Evolutionary conservation across 1,284 basidiomycete species (phyloP), one percentile per base, ranked within the genome.

Genomic region (Microbotryum intermedium): DNA sequence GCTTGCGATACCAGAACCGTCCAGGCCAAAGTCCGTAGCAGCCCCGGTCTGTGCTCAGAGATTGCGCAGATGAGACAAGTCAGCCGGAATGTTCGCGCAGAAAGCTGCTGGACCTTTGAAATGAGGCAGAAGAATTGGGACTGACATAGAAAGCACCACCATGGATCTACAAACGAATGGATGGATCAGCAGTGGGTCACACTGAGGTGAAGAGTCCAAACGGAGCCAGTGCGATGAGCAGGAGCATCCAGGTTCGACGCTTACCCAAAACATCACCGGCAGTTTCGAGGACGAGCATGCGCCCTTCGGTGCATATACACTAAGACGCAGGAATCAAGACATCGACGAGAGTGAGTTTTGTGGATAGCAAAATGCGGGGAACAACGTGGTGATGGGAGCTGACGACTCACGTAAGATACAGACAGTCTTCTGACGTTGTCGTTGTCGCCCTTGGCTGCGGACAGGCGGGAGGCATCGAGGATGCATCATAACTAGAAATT

Each of bases 1-100:
- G 6, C 78, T 71, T 1, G 90, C 89, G 10, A 93, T 80, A 3
- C 78, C 79, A 1, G 86, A 84, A 0, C 88, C 90, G 73, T 93
- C 87, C 4, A 94, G 76, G 13, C 86, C 88, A 16, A 86, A 79
- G 18, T 77, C 82, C 4, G 82, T 83, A 0, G 86, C 84, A 18
- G 84, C 84, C 9, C 91, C 90, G 6, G 77, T 34, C 34, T 34
- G 34, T 34, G 34, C 10, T 9, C 34, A 34, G 34, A 34, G 34
- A 34, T 8, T 13, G 34, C 34, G 16, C n/a, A 34, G 3, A 11
- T 34, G 9, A 34, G 34, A 34, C n/a, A 34, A 34, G 34, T 34
- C 34, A 34, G 34, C 34, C 34, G 10, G 34, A 34, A 34, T 13
- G 16, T 34, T 34, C 11, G 10, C 9, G 34, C 8, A 34, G 34